Base-by-base conservation (phyloP, 371 early-diverging fungal species). In the Coemansia sp. region DNA sequence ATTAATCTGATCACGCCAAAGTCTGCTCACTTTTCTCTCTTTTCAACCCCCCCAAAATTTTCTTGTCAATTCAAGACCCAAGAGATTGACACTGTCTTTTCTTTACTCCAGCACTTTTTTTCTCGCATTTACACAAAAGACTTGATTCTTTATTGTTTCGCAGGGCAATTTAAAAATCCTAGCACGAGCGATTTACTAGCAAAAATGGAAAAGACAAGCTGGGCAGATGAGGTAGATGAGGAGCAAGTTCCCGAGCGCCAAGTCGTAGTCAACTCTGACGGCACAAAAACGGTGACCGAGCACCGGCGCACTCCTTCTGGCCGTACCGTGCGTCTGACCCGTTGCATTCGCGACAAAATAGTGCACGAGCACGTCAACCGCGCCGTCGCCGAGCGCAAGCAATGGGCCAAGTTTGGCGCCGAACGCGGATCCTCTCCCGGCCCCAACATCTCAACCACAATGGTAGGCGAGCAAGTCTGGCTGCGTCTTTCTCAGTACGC, bases 391-490 rank as follows among this genome's bases (percentile, higher is more conserved):
- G 86, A 87, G 67, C 88, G 95, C 78, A 94, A 94, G 83, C 88
- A 88, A 68, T 92, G 90, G 92, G 84, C 80, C 39, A 92, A 92
- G 79, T 92, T 92, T 72, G 93, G 93, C 26, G 87, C 84, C 29
- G 92, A 91, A 69, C 80, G 81, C 61, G 86, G 87, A 27, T 87
- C 88, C 53, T 82, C 83, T 22, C 84, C 90, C 3, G 93, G 97
- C 1, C 95, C 95, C 45, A 92, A 97, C 82, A 74, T 91, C 42
- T 86, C 90, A 66, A 92, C 96, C 4, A 96, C 98, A 4, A 89
- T 86, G 5, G 85, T 92, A 68, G 94, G 94, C 61, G 97, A 98
- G 72, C 88, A 88, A 62, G 92, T 96, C 54, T 85, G 83, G 72
- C 82, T 98, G 67, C 93, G 93, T 82, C 82, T 98, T 39, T 87